Conservation (phyloP, 805 yeast genomes). For the Candida vartiovaarae region DNA sequence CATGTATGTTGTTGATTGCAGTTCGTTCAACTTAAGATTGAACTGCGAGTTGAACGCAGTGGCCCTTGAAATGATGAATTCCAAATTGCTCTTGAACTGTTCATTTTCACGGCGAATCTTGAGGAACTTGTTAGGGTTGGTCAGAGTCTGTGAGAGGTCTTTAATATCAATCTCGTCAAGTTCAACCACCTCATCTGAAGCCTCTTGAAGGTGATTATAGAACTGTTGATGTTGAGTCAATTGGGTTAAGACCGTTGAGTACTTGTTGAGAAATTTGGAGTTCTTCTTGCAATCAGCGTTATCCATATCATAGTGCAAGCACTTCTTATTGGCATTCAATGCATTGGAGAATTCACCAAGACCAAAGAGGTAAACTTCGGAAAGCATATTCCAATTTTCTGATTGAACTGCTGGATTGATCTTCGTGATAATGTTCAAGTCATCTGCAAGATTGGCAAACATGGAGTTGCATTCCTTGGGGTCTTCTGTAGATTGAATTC, state of each 20-base stretch:
- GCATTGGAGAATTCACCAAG: slow-evolving; percentile 47
- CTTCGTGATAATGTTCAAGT: slow-evolving; percentile 21
- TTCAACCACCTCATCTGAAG: slow-evolving; percentile 32
- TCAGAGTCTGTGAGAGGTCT: slow-evolving; percentile 30
- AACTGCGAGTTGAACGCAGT: slow-evolving; percentile 15
- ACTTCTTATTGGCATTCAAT: slow-evolving; percentile 47
- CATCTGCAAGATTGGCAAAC: slow-evolving; percentile 19
- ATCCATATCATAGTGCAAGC: slow-evolving; percentile 77
- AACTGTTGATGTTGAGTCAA: slow-evolving; percentile 37
- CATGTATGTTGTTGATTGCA: slow-evolving; percentile 27
- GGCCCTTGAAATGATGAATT: slow-evolving; percentile 13
- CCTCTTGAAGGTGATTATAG: slow-evolving; percentile 32
- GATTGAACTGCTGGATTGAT: slow-evolving; percentile 23
- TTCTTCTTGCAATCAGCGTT: slow-evolving; percentile 47
- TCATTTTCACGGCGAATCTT: slow-evolving; percentile 19
- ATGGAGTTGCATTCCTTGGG: slow-evolving; percentile 15
- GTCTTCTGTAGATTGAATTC: slow-evolving; percentile 10
- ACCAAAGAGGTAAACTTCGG: slow-evolving; percentile 41
- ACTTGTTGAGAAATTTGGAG: slow-evolving; percentile 46
- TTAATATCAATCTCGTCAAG: slow-evolving; percentile 37
- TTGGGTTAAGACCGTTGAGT: slow-evolving; percentile 26
- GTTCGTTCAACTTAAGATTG: slow-evolving; percentile 15
- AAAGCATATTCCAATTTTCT: slow-evolving; percentile 22
- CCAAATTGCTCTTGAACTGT: slow-evolving; percentile 14
- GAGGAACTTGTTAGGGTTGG: slow-evolving; percentile 15